These are phyloP conservation scores for Cyclocybe cylindracea DNA, from an alignment of 768 basidiomycete species.

Conservation along the genomic window DNA sequence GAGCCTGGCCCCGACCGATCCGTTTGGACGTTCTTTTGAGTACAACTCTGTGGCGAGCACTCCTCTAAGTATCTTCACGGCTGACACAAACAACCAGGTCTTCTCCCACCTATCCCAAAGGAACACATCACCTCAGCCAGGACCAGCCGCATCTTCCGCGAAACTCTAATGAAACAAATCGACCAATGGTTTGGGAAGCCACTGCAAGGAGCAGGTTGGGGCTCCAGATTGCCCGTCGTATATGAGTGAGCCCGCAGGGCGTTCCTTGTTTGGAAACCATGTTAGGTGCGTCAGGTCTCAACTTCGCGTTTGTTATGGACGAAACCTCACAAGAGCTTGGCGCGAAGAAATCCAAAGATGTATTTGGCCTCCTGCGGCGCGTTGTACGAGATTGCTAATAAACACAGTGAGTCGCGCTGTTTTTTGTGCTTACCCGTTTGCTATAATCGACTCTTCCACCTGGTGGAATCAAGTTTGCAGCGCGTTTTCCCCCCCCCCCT, in stretches of 20 bases:
- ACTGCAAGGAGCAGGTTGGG: slow-evolving; percentile 9
- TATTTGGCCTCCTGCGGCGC: slow-evolving; percentile 26
- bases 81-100: slow-evolving; percentile 16
- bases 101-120: slow-evolving; percentile 19
- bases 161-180: slow-evolving; percentile 15
- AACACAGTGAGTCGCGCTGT: slow-evolving; percentile 19
- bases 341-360: slow-evolving; percentile 14
- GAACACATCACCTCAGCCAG: slow-evolving; percentile 21
- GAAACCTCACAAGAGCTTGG: slow-evolving; percentile 8
- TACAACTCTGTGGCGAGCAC: not conserved
- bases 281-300: slow-evolving; percentile 9
- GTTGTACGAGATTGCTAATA: slow-evolving; percentile 29
- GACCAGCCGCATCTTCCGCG: slow-evolving; percentile 21
- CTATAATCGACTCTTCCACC: slow-evolving; percentile 13
- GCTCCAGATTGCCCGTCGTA: slow-evolving; percentile 22
- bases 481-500: too few species aligned
- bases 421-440: not conserved
- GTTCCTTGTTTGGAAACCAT: slow-evolving; percentile 18
- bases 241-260: slow-evolving; percentile 28
- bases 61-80: not conserved
- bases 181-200: slow-evolving; percentile 25
- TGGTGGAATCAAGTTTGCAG: slow-evolving; percentile 22
- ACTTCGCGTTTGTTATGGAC: not conserved
- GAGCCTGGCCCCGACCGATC: slow-evolving; percentile 19
- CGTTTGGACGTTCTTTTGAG: slow-evolving; percentile 27